These are phyloP conservation scores for Leptographium lundbergii DNA, from an alignment of 2,329 filamentous ascomycete species.

Conservation along the genomic window DNA sequence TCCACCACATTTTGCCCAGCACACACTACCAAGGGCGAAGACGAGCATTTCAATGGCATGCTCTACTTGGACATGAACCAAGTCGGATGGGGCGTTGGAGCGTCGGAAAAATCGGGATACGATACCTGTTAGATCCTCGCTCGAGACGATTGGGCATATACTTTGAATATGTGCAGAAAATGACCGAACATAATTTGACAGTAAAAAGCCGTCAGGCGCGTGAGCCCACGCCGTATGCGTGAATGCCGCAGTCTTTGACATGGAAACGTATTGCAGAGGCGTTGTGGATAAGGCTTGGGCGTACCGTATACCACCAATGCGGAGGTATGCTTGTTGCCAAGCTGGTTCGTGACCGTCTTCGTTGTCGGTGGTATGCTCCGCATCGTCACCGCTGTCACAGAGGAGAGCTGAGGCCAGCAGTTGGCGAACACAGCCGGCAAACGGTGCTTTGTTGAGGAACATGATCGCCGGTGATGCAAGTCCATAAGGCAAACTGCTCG, in stretches of 20 bases:
- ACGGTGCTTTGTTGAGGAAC: background rate
- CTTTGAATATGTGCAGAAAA: conserved; percentile 7
- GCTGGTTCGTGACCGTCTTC: background rate
- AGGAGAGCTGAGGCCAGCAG: background rate
- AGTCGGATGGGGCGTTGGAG: background rate
- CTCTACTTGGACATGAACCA: background rate
- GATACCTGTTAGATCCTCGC: background rate
- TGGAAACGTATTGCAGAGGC: background rate
- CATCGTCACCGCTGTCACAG: too few species aligned
- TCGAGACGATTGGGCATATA: conserved; percentile 6
- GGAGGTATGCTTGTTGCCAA: conserved; percentile 1
- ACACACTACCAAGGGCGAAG: conserved; percentile 10
- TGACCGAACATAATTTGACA: background rate
- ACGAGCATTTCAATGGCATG: conserved; percentile 8
- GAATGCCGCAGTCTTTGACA: background rate
- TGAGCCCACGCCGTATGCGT: background rate
- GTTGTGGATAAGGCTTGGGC: background rate
- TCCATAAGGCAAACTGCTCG: background rate
- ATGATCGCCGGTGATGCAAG: background rate
- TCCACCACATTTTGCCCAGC: conserved; percentile 5
- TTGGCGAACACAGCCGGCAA: background rate
- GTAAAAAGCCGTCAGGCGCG: background rate
- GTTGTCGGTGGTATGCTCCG: background rate
- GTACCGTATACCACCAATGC: background rate
- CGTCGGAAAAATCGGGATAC: background rate